Evolutionary conservation across 176 grass and related monocot genomes (phyloP), one percentile per base, ranked within the genome.

Genomic region (Poa annua): DNA sequence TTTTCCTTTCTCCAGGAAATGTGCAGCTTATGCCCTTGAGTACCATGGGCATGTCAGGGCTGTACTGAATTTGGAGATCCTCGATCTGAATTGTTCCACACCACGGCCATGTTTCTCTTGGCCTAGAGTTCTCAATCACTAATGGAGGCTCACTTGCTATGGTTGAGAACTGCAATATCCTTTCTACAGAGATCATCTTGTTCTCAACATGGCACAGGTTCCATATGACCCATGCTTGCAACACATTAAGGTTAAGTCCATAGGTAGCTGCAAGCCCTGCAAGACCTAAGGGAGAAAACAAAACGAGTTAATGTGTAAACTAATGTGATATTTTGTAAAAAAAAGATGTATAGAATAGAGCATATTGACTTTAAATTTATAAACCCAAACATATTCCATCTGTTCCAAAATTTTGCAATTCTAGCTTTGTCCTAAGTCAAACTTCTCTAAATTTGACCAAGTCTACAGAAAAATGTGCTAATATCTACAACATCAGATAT

Each of bases 181-280:
- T 94, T 85, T 98, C 95, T 66, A 98, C 95, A 9, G 88, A 95
- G 44, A 98, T 98, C 84, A 98, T 98, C 66, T 94, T 98, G 67
- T 98, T 98, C 82, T 98, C 95, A 59, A 98, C 92, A 63, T 94
- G 74, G 45, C 95, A 98, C 24, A 98, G 67, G 66, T 94, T 92
- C 95, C 95, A 98, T 88, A 98, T 88, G 13, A 98, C 92, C 92
- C 92, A 98, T 71, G 92, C 88, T 66, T 98, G 95, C 71, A 98
- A 55, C 25, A 94, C 92, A 84, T 95, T 98, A 76, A 98, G 77
- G 74, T 89, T 98, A 29, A 98, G 78, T 52, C 90, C 95, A 38
- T 98, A 98, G 16, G 92, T 98, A 82, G 86, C 90, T 19, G 96
- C 90, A 15, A 98, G 85, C 44, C 96, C 90, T 55, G 92, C 92